These are phyloP conservation scores for Helenozyma rhizophorensis DNA, from an alignment of 805 yeast species.

Conservation along the genomic window DNA sequence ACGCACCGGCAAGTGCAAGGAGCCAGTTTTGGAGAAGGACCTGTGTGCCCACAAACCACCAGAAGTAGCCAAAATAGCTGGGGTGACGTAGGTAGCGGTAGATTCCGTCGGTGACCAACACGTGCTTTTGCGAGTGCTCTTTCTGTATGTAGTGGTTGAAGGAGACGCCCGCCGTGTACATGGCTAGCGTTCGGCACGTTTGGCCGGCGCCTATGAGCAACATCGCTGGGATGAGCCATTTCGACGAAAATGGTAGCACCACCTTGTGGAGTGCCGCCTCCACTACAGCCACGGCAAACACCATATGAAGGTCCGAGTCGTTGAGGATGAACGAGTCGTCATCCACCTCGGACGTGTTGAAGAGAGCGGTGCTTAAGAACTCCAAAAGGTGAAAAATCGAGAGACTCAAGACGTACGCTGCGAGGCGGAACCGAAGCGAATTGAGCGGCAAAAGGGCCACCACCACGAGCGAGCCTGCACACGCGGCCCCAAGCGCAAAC, in stretches of 20 bases:
- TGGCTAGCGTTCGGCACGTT: slow-evolving; percentile 62
- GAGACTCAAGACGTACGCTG: slow-evolving; percentile 10
- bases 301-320: slow-evolving; percentile 27
- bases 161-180: slow-evolving; percentile 83
- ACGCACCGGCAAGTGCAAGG: slow-evolving; percentile 48
- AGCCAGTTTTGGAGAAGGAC: slow-evolving; percentile 64
- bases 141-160: slow-evolving; percentile 77
- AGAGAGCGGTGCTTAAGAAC: slow-evolving; percentile 73
- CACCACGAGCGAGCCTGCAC: slow-evolving; percentile 9
- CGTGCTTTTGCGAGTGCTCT: slow-evolving; percentile 50
- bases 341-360: slow-evolving; percentile 61
- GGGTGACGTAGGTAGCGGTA: slow-evolving; percentile 77
- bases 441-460: slow-evolving; percentile 1
- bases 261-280: slow-evolving; percentile 11
- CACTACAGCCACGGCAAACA: slow-evolving; percentile 12
- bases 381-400: slow-evolving; percentile 76
- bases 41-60: slow-evolving; percentile 92
- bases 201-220: slow-evolving; percentile 58
- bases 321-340: slow-evolving; percentile 48
- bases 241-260: slow-evolving; percentile 1
- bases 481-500: slow-evolving; percentile 25
- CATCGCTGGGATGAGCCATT: slow-evolving; percentile 41
- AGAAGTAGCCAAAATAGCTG: slow-evolving; percentile 82
- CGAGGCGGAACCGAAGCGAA: slow-evolving; percentile 3
- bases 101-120: slow-evolving; percentile 68